Conservation (phyloP, 1,139 yeast genomes). For the Trichomonascaceae sp. region DNA sequence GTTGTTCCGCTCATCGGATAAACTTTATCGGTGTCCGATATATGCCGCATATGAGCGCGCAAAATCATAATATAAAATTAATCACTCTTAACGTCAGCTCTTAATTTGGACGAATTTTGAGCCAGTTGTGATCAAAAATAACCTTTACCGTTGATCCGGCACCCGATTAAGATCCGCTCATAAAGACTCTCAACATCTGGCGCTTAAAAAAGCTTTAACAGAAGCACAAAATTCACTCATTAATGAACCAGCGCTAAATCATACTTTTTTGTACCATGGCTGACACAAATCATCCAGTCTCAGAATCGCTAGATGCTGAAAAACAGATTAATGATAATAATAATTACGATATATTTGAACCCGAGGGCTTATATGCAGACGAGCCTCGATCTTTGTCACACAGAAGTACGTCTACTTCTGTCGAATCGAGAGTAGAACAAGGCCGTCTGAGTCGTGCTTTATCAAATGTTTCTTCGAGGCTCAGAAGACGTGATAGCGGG, state of each 20-base stretch:
- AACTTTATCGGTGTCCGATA: too few species aligned
- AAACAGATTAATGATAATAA: neutral
- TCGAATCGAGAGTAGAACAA: conserved; percentile 10
- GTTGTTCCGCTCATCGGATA: too few species aligned
- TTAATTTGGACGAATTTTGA: neutral
- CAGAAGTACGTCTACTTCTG: neutral
- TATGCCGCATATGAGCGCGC: too few species aligned
- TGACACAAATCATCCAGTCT: neutral
- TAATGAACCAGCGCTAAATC: neutral
- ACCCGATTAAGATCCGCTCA: neutral
- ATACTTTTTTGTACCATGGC: neutral
- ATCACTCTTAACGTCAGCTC: neutral
- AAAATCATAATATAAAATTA: too few species aligned
- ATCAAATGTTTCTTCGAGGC: conserved; percentile 11
- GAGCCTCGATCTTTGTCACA: neutral
- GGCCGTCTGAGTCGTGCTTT: conserved; percentile 16
- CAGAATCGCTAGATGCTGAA: neutral
- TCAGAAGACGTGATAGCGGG: conserved; percentile 12
- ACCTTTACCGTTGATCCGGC: neutral
- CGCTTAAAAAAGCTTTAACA: neutral
- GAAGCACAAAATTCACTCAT: neutral
- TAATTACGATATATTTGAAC: neutral
- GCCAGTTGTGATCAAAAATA: neutral
- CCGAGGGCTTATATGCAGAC: neutral
- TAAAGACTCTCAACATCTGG: neutral